Percentiles rank a stretch among this genome's conserved stretches.
Conservation (phyloP, 768 basidiomycete species). For the Lyophyllum atratum region DNA sequence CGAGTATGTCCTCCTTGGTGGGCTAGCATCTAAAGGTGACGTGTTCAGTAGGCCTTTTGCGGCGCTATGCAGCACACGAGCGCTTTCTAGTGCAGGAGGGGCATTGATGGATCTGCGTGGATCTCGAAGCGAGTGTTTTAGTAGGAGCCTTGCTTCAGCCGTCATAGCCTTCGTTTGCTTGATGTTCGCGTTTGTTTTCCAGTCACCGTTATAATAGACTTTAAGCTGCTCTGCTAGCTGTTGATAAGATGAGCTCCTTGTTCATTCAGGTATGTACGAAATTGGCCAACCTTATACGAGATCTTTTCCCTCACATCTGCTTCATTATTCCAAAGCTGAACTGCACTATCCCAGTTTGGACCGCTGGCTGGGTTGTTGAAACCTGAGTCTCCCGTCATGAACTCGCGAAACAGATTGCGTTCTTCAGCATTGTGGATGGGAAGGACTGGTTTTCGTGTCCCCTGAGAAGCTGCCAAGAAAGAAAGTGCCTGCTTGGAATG, state of each 20-base stretch:
- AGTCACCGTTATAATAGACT: constrained; percentile 6
- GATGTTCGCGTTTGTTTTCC: constrained; percentile 1
- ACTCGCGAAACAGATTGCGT: neutral
- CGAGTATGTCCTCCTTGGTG: too few species aligned
- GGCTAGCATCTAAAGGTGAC: neutral
- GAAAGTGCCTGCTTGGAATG: neutral
- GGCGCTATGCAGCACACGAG: neutral
- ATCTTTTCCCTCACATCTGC: neutral
- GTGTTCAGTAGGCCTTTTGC: neutral
- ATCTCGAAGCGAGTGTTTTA: neutral
- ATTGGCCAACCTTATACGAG: neutral
- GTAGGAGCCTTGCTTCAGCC: neutral
- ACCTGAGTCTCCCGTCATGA: neutral
- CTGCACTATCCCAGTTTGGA: neutral
- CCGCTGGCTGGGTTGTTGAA: neutral
- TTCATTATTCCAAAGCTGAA: neutral
- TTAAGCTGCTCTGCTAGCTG: too few species aligned
- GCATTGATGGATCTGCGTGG: neutral
- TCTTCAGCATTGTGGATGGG: neutral
- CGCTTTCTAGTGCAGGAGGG: neutral
- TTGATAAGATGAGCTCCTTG: neutral
- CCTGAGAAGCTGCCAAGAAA: neutral
- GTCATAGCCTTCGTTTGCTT: constrained; percentile 4
- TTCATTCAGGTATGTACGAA: neutral
- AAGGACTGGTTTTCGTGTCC: neutral